phyloP scores from a whole-genome alignment of 352 stramenopile species.

The Aphanomyces astaci region DNA sequence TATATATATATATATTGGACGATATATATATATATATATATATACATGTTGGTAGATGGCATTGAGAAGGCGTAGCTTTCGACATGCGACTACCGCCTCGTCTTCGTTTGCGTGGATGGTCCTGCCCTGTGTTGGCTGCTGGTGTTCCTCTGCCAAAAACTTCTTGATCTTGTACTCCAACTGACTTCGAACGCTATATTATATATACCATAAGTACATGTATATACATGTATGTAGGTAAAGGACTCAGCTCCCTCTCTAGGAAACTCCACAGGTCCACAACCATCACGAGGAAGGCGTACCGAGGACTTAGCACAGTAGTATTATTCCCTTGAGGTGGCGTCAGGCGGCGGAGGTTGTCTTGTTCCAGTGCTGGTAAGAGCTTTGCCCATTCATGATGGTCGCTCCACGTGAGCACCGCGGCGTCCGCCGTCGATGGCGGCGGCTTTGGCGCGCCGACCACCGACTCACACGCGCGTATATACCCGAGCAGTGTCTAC shows the following conservation, averaged over 20 bases:
- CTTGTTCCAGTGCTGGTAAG: neutral
- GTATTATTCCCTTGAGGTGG: too few species aligned
- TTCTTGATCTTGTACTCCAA: neutral
- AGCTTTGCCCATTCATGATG: neutral
- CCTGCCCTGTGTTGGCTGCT: neutral
- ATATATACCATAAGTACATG: too few species aligned
- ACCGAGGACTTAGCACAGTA: too few species aligned
- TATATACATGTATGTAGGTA: too few species aligned
- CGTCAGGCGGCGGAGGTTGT: neutral
- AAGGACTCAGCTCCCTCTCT: too few species aligned
- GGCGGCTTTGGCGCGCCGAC: neutral
- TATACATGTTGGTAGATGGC: neutral
- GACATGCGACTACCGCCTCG: too few species aligned
- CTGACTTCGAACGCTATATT: constrained; percentile 13
- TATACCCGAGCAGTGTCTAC: constrained; percentile 8
- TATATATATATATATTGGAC: too few species aligned
- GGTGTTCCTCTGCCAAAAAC: neutral
- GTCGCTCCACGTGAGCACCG: neutral
- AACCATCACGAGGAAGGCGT: too few species aligned
- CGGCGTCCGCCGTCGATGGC: neutral
- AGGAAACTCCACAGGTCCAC: too few species aligned
- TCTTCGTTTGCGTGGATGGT: neutral
- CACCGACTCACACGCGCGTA: constrained; percentile 7
- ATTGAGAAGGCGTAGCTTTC: neutral
- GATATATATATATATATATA: neutral